Evolutionary conservation across 192 early-diverging fungal species (phyloP).

Genomic region (Nowakowskiella sp.): DNA sequence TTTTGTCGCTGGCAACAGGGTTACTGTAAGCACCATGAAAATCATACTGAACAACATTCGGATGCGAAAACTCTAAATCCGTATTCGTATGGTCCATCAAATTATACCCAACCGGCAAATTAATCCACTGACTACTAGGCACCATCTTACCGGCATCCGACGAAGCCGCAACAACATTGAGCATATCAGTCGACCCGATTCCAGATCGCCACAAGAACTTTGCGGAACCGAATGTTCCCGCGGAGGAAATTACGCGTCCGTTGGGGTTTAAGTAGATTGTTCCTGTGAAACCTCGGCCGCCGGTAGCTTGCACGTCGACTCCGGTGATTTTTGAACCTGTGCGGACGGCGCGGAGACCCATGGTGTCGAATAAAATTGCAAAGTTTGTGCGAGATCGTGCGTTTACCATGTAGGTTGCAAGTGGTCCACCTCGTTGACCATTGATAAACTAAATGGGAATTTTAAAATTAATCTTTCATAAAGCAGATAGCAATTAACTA

Average conservation of each 20-base stretch:
- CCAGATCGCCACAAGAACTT: neutral
- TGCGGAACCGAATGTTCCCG: neutral
- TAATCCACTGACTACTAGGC: neutral
- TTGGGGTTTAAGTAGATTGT: neutral
- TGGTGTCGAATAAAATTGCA: neutral
- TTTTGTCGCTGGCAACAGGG: neutral
- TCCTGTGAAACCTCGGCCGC: neutral
- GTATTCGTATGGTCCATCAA: neutral
- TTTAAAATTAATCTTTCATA: neutral
- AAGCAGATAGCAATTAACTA: neutral
- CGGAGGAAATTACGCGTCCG: neutral
- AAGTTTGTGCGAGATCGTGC: neutral
- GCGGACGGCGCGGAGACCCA: neutral
- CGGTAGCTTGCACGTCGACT: neutral
- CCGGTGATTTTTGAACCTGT: neutral
- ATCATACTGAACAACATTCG: neutral
- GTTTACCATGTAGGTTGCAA: neutral
- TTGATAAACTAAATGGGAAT: neutral
- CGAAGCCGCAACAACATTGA: neutral
- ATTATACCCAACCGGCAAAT: neutral
- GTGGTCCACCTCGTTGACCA: neutral
- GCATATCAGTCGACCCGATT: neutral
- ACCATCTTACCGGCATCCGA: neutral
- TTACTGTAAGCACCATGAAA: neutral
- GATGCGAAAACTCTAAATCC: neutral